A percentile compares a stretch with the other conserved stretches of the same genome.
These are phyloP conservation scores for Talaromyces proteolyticus DNA, from an alignment of 495 filamentous ascomycete species.

Conservation along the genomic window DNA sequence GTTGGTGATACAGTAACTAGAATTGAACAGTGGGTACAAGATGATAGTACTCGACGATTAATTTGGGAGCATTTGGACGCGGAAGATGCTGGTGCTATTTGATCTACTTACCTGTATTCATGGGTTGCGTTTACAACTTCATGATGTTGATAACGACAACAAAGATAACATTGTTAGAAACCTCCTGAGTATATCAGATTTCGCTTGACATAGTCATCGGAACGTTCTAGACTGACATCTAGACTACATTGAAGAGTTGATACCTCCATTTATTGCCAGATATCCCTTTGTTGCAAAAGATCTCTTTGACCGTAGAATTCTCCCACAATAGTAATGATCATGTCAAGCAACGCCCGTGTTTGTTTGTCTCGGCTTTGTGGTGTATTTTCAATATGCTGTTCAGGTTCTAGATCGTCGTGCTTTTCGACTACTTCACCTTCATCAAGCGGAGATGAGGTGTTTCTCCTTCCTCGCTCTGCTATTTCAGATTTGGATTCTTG, in stretches of 20 bases:
- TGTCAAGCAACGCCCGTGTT: slow-evolving; percentile 62
- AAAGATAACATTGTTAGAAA: not conserved
- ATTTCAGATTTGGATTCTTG: not conserved
- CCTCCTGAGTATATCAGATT: not conserved
- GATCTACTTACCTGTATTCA: not conserved
- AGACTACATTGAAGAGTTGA: too few relatives aligned
- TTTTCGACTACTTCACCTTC: slow-evolving; percentile 10
- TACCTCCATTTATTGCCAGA: slow-evolving; percentile 26
- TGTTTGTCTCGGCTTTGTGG: slow-evolving; percentile 12
- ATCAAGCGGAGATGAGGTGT: slow-evolving; percentile 8
- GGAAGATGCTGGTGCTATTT: not conserved
- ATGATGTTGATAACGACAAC: not conserved
- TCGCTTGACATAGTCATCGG: not conserved
- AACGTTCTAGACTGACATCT: too few relatives aligned
- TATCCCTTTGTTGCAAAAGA: slow-evolving; percentile 63
- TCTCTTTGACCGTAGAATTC: slow-evolving; percentile 91
- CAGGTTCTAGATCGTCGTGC: slow-evolving; percentile 9
- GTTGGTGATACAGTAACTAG: slow-evolving; percentile 67
- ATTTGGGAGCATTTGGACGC: slow-evolving; percentile 8
- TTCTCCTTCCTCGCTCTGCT: slow-evolving; percentile 5
- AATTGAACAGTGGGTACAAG: slow-evolving; percentile 68
- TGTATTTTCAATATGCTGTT: not conserved
- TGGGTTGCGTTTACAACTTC: not conserved
- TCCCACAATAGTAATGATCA: slow-evolving; percentile 85
- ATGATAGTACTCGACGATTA: slow-evolving; percentile 25